Percentiles rank a stretch among this genome's conserved stretches.
These are phyloP conservation scores for Penicillium sp. DNA, from an alignment of 2,329 filamentous ascomycete genomes.

Conservation along the genomic window DNA sequence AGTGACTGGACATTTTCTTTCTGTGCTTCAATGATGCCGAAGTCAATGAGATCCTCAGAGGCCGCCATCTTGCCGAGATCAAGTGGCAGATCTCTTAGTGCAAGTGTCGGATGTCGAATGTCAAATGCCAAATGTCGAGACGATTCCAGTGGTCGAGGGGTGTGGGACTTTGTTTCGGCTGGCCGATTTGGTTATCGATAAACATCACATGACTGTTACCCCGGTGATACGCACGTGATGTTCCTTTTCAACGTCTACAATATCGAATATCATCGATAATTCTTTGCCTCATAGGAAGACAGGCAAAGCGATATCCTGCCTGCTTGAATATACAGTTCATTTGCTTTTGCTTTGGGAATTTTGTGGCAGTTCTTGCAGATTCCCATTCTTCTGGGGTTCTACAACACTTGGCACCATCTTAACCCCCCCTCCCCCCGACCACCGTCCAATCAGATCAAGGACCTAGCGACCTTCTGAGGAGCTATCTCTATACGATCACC, in stretches of 20 bases:
- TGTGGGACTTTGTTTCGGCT: slow-evolving; percentile 6
- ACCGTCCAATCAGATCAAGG: slow-evolving; percentile 10
- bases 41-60: slow-evolving; percentile 53
- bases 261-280: not conserved
- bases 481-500: not conserved
- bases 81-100: slow-evolving; percentile 39
- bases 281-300: not conserved
- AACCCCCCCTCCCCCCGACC: not conserved
- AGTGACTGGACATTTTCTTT: slow-evolving; percentile 98
- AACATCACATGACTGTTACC: slow-evolving; percentile 35
- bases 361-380: no score
- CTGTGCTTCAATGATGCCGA: slow-evolving; percentile 91
- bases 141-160: slow-evolving; percentile 13
- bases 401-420: not conserved
- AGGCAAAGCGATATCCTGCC: no score
- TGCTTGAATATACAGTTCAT: no score
- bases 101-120: slow-evolving; percentile 5
- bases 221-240: slow-evolving; percentile 32
- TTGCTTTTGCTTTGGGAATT: no score
- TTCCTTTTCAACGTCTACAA: not conserved
- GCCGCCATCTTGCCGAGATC: slow-evolving; percentile 47
- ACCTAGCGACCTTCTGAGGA: slow-evolving; percentile 5
- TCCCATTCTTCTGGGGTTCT: not conserved
- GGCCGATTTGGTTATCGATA: slow-evolving; percentile 36
- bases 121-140: slow-evolving; percentile 5